These are phyloP conservation scores for Fragaria vesca DNA, from an alignment of 306 rosid genomes.

Conservation along the genomic window DNA sequence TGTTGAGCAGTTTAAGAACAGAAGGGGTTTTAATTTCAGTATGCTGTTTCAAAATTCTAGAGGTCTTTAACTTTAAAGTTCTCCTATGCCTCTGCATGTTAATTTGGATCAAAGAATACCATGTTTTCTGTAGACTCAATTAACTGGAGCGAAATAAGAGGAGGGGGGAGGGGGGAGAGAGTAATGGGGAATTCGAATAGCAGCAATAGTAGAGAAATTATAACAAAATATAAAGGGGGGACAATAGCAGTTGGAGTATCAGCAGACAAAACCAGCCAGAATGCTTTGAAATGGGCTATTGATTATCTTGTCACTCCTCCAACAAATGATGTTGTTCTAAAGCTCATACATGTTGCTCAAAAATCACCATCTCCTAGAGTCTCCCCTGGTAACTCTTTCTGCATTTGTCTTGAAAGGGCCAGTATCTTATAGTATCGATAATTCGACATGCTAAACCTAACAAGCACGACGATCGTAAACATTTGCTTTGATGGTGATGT, in stretches of 20 bases:
- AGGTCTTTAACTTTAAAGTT: not conserved
- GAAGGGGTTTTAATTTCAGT: not conserved
- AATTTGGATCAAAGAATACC: not conserved
- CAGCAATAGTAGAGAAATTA: not conserved
- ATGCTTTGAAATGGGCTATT: conserved; percentile 39
- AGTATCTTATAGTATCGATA: not conserved
- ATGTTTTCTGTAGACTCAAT: not conserved
- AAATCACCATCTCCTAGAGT: not conserved
- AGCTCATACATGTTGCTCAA: conserved; percentile 37
- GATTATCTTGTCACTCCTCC: conserved; percentile 10
- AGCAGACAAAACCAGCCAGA: conserved; percentile 28
- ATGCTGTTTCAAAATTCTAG: not conserved
- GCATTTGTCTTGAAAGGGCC: not conserved
- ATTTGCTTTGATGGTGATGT: not conserved
- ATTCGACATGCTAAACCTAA: not conserved
- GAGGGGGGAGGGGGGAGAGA: not conserved
- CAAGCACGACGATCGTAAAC: not conserved
- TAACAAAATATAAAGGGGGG: not conserved
- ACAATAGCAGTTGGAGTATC: conserved; percentile 37
- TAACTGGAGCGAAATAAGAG: not conserved
- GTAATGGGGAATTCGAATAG: not conserved
- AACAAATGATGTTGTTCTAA: not conserved
- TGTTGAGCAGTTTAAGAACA: not conserved
- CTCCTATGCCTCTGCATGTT: not conserved
- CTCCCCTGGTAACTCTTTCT: not conserved